Evolutionary conservation across 352 stramenopile genomes (phyloP).

Genomic region (Globisporangium sylvaticum): DNA sequence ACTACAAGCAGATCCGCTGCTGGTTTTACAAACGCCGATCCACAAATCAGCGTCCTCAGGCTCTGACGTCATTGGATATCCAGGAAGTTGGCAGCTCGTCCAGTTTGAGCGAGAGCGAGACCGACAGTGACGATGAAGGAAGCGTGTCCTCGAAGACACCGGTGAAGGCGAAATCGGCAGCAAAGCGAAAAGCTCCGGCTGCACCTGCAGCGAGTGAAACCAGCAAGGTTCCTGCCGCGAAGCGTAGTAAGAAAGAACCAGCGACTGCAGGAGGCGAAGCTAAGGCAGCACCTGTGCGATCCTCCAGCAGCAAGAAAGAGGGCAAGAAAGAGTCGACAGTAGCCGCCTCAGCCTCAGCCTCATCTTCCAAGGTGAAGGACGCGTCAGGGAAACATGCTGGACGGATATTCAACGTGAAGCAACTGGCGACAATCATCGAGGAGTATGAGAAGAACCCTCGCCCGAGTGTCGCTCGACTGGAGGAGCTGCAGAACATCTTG

Average conservation of each 20-base stretch:
- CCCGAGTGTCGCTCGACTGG: slow-evolving; percentile 53
- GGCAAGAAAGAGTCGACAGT: not conserved
- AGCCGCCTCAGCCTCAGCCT: not conserved
- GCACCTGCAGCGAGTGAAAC: slow-evolving; percentile 14
- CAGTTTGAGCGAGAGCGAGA: slow-evolving; percentile 64
- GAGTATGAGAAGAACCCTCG: slow-evolving; percentile 82
- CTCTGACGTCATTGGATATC: slow-evolving; percentile 52
- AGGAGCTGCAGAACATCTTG: slow-evolving; percentile 66
- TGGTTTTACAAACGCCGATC: slow-evolving; percentile 88
- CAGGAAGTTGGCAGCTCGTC: slow-evolving; percentile 39
- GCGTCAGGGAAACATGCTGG: slow-evolving; percentile 36
- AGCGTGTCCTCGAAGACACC: slow-evolving; percentile 20
- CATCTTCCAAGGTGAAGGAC: slow-evolving; percentile 5
- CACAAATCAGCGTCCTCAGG: slow-evolving; percentile 71
- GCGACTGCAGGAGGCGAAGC: not conserved
- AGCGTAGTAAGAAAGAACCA: slow-evolving; percentile 28
- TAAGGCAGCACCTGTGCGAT: slow-evolving; percentile 15
- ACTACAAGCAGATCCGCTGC: slow-evolving; percentile 86
- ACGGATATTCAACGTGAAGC: slow-evolving; percentile 84
- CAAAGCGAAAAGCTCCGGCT: slow-evolving; percentile 15
- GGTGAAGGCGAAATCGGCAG: slow-evolving; percentile 15
- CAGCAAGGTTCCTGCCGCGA: slow-evolving; percentile 19
- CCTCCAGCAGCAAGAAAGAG: slow-evolving; percentile 1
- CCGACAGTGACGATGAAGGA: slow-evolving; percentile 49
- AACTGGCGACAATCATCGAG: slow-evolving; percentile 80